phyloP scores from a whole-genome alignment of 2,329 filamentous ascomycete species.

The Aspergillus sp. region DNA sequence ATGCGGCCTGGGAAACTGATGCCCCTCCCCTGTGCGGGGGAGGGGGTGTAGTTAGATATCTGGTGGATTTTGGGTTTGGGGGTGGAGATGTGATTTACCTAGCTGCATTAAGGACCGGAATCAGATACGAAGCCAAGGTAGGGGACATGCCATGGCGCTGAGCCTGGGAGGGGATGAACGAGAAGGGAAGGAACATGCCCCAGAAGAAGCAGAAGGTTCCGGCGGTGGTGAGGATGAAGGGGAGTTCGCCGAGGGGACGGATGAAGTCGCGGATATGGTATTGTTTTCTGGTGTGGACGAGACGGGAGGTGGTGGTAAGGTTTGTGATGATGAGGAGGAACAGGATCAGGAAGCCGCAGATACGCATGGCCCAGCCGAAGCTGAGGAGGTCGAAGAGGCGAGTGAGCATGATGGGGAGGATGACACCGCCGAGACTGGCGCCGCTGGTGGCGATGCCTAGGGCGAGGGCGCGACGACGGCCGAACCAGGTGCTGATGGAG shows the following conservation, averaged over 20 bases:
- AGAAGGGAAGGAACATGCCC: constrained; percentile 27
- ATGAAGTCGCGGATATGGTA: constrained; percentile 14
- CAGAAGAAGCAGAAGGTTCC: constrained; percentile 44
- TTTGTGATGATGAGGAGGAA: constrained; percentile 53
- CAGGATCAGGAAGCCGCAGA: constrained; percentile 61
- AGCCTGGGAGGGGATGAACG: constrained; percentile 17
- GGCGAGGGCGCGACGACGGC: constrained; percentile 52
- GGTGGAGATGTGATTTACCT: constrained; percentile 17
- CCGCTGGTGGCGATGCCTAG: constrained; percentile 57
- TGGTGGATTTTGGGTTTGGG: too few relatives aligned
- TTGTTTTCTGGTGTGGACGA: constrained; percentile 21
- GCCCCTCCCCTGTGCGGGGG: too few relatives aligned
- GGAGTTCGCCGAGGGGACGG: constrained; percentile 13
- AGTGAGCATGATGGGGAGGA: constrained; percentile 62
- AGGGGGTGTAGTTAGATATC: too few relatives aligned
- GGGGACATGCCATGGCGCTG: constrained; percentile 15
- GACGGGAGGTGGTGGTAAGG: constrained; percentile 51
- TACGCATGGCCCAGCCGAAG: constrained; percentile 59
- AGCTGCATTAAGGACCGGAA: constrained; percentile 56
- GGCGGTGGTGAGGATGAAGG: constrained; percentile 21
- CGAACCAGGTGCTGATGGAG: constrained; percentile 55
- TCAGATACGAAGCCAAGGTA: constrained; percentile 53
- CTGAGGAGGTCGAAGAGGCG: constrained; percentile 55
- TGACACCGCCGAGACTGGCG: constrained; percentile 57
- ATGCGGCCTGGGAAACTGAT: constrained; percentile 56